These are phyloP conservation scores for Tuber borchii DNA, from an alignment of 495 filamentous ascomycete genomes.

Conservation along the genomic window DNA sequence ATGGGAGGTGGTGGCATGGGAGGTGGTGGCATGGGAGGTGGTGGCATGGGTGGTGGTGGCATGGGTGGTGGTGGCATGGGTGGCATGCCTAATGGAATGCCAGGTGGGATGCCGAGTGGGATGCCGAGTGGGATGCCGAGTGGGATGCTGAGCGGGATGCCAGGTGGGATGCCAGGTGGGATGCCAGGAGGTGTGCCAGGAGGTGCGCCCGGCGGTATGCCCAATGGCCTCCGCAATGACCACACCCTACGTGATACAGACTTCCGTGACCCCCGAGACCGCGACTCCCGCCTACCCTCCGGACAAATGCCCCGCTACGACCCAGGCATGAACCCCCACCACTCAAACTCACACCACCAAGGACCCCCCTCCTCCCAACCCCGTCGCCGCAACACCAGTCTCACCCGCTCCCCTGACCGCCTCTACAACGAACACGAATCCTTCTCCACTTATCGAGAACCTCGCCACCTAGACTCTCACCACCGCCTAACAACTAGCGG, in stretches of 20 bases:
- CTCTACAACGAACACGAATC: background rate
- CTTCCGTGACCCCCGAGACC: background rate
- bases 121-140: background rate
- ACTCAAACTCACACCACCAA: background rate
- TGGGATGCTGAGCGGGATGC: background rate
- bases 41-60: background rate
- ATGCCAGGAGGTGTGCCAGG: background rate
- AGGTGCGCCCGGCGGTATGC: background rate
- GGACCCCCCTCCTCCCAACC: background rate
- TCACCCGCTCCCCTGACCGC: too few species aligned
- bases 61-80: background rate
- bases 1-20: background rate
- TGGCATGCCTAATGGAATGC: too few species aligned
- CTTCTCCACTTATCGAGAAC: background rate
- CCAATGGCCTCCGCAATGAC: background rate
- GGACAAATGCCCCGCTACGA: background rate
- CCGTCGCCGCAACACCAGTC: background rate
- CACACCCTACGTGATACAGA: background rate
- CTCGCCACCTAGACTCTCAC: background rate
- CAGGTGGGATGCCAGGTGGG: background rate
- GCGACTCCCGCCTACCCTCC: background rate
- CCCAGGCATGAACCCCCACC: background rate
- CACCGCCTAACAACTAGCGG: background rate
- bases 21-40: background rate
- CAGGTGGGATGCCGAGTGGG: too few species aligned